These are phyloP conservation scores for Aspergillus ochraceus DNA, from an alignment of 2,329 filamentous ascomycete genomes.

Conservation along the genomic window DNA sequence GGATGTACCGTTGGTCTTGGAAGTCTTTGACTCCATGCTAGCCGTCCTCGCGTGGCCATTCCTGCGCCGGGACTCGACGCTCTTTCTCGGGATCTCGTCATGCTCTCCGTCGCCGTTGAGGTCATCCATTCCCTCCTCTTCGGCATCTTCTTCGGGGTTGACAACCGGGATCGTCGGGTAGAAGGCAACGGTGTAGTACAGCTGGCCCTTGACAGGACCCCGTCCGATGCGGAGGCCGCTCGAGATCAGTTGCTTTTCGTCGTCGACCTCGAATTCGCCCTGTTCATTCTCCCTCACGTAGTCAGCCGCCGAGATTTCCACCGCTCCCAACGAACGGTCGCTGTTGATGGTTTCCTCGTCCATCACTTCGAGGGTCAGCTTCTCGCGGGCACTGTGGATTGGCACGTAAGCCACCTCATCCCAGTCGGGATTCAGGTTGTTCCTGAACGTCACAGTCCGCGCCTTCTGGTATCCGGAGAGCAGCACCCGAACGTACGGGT, in stretches of 20 bases:
- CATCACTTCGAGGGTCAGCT: conserved; percentile 89
- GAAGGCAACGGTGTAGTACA: conserved; percentile 84
- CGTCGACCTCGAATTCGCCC: conserved; percentile 78
- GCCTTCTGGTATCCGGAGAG: conserved; percentile 88
- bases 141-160: conserved; percentile 72
- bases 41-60: conserved; percentile 28
- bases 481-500: conserved; percentile 86
- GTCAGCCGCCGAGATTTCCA: conserved; percentile 75
- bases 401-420: conserved; percentile 95
- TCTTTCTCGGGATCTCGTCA: conserved; percentile 26
- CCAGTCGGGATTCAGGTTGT: conserved; percentile 93
- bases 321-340: conserved; percentile 79
- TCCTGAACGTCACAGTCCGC: conserved; percentile 91
- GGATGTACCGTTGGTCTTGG: conserved; percentile 32
- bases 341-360: conserved; percentile 90
- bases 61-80: conserved; percentile 30
- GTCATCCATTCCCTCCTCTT: conserved; percentile 50
- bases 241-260: conserved; percentile 67
- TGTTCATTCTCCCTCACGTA: conserved; percentile 75
- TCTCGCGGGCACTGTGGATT: conserved; percentile 80
- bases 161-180: conserved; percentile 84
- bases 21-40: conserved; percentile 31
- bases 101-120: conserved; percentile 22
- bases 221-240: conserved; percentile 72
- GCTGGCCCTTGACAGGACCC: conserved; percentile 71